Evolutionary conservation across 345 rosid genomes (phyloP).

Genomic region (Ceriops decandra): DNA sequence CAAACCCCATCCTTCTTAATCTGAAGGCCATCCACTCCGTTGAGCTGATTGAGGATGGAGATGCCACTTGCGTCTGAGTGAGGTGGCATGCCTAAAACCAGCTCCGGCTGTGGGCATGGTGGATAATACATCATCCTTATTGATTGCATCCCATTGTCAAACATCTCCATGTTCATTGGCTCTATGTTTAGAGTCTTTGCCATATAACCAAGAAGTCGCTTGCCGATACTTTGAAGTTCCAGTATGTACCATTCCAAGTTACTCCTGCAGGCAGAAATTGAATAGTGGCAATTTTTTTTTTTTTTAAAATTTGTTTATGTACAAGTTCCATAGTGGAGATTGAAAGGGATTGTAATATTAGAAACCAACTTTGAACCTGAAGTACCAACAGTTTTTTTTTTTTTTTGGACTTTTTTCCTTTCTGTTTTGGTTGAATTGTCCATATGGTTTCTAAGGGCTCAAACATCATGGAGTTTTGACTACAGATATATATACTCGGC

Average conservation of each 20-base stretch:
- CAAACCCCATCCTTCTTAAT: slow-evolving; percentile 20
- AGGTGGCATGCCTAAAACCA: slow-evolving; percentile 9
- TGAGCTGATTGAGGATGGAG: slow-evolving; percentile 25
- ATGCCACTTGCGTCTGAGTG: slow-evolving; percentile 23
- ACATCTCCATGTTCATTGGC: slow-evolving; percentile 22
- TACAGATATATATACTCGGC: no score
- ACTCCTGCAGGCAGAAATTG: slow-evolving; percentile 15
- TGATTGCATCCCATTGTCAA: slow-evolving; percentile 36
- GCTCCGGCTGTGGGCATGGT: slow-evolving; percentile 22
- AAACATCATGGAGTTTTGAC: no score
- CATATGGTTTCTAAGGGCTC: no score
- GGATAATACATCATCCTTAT: slow-evolving; percentile 35
- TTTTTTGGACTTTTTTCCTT: no score
- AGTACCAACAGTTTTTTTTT: no score
- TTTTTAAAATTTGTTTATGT: no score
- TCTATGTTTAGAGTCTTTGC: slow-evolving; percentile 25
- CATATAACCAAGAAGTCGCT: slow-evolving; percentile 22
- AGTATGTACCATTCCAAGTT: slow-evolving; percentile 26
- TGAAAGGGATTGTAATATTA: no score
- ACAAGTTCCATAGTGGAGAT: no score
- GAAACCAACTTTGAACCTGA: no score
- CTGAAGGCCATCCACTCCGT: slow-evolving; percentile 23
- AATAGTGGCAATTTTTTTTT: no score
- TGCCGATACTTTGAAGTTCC: slow-evolving; percentile 29
- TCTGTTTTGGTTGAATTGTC: no score